Conservation (phyloP, 345 rosid species). For the Anastatica hierochuntica region DNA sequence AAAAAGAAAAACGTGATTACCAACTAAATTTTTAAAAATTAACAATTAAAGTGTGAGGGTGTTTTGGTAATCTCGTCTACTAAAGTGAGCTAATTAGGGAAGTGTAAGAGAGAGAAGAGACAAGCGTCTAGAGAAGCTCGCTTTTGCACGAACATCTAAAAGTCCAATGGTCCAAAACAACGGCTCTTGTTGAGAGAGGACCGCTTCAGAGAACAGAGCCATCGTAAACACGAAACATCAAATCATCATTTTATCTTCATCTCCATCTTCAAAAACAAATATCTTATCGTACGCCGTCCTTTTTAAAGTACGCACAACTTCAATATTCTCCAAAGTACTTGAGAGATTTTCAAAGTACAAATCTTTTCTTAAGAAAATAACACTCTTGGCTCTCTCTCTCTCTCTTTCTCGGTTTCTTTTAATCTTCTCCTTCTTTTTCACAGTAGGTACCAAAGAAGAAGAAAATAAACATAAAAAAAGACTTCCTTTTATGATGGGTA, state of each 20-base stretch:
- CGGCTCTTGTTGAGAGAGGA: conserved; percentile 21
- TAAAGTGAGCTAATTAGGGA: conserved; percentile 1
- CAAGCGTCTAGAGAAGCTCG: conserved; percentile 30
- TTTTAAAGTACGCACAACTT: conserved; percentile 23
- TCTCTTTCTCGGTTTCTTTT: not conserved
- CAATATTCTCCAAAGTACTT: conserved; percentile 1
- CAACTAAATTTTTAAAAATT: conserved; percentile 1
- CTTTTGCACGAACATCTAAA: conserved; percentile 33
- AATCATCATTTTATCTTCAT: not conserved
- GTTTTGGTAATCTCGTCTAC: conserved; percentile 1
- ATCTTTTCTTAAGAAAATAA: not conserved
- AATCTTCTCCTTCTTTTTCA: not conserved
- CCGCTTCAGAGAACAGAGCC: conserved; percentile 11
- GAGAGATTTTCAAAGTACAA: conserved; percentile 15
- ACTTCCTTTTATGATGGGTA: conserved; percentile 7
- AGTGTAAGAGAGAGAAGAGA: conserved; percentile 14
- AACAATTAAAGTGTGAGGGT: not conserved
- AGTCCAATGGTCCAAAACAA: conserved; percentile 28
- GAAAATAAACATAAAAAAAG: no score
- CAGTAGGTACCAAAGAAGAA: not conserved
- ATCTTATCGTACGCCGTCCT: conserved; percentile 23
- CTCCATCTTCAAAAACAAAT: not conserved
- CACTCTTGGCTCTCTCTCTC: not conserved
- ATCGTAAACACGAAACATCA: conserved; percentile 19
- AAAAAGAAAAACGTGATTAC: not conserved